Base-by-base conservation (phyloP, 2,329 filamentous ascomycete species). In the Ploettnerulaceae sp. region DNA sequence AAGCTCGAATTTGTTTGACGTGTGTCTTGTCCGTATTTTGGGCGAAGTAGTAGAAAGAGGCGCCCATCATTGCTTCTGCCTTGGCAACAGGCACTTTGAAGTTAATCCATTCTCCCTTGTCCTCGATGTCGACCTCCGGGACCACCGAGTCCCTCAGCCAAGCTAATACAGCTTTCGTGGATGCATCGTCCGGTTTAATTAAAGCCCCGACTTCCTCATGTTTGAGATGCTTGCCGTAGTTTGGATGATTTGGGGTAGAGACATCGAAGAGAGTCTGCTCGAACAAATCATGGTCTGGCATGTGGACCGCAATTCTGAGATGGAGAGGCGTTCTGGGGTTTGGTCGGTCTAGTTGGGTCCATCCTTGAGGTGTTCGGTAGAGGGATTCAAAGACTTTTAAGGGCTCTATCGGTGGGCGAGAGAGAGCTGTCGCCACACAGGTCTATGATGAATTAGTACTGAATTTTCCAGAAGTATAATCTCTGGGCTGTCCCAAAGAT, bases 71-170 rank as follows among this genome's bases (percentile, higher is more conserved):
- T 34, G 63, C 57, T 1, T 55, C 60, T 35, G 57, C 37, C 5
- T 54, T 51, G 8, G 55, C 50, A 25, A 62, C 37, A 26, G 52
- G 49, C n/a, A 65, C 70, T 72, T 74, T 79, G 54, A 79, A 76
- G 56, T 72, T 72, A n/a, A n/a, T n/a, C n/a, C n/a, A n/a, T 33
- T 75, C 72, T 0, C 72, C 64, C 54, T 66, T 74, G 59, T 75
- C 72, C 31, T n/a, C 24, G 18, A 57, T 57, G 2, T 35, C 21
- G 37, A 72, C 60, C 9, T 69, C 69, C 3, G 64, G 59, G 12
- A 55, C 54, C 49, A 68, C 60, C n/a, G n/a, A n/a, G n/a, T n/a
- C n/a, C n/a, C n/a, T n/a, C n/a, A 76, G 62, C 73, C 73, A 76
- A 17, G 50, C 54, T 7, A 66, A 58, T 12, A 73, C 67, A 1